Evolutionary conservation across 108 stramenopile species (phyloP).

Genomic region (Aureococcus anophagefferens): DNA sequence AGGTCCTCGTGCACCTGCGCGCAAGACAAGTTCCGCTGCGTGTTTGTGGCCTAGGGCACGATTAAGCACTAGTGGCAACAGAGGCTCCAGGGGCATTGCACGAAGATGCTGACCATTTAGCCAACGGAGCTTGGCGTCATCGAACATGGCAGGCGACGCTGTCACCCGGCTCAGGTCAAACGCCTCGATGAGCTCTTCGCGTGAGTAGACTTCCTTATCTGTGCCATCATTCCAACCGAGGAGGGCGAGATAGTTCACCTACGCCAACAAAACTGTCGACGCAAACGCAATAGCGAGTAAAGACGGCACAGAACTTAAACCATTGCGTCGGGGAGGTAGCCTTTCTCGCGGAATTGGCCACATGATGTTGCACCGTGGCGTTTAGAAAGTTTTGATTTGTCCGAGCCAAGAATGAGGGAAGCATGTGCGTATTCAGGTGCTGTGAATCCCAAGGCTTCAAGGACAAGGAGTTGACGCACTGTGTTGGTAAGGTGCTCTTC

Average conservation of each 20-base stretch:
- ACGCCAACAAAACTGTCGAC: no score
- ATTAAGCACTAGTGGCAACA: not conserved
- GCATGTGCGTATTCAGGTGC: slow-evolving; percentile 81
- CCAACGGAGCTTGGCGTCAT: slow-evolving; percentile 89
- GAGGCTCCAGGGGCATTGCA: slow-evolving; percentile 16
- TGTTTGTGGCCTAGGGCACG: slow-evolving; percentile 34
- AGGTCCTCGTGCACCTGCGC: slow-evolving; percentile 49
- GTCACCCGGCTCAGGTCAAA: slow-evolving; percentile 83
- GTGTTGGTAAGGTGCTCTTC: slow-evolving; percentile 97
- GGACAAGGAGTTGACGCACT: slow-evolving; percentile 68
- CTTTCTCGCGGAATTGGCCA: slow-evolving; percentile 83
- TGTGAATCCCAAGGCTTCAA: slow-evolving; percentile 30
- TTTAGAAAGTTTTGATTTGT: slow-evolving; percentile 89
- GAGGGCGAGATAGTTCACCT: slow-evolving; percentile 83
- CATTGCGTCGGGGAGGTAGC: slow-evolving; percentile 85
- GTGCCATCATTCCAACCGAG: slow-evolving; percentile 98
- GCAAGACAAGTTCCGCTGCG: slow-evolving; percentile 58
- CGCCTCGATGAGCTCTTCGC: slow-evolving; percentile 84
- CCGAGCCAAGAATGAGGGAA: slow-evolving; percentile 90
- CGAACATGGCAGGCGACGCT: slow-evolving; percentile 86
- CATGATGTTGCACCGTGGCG: slow-evolving; percentile 93
- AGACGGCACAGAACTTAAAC: no score
- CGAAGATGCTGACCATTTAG: slow-evolving; percentile 72
- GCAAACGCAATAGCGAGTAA: no score
- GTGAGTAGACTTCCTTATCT: slow-evolving; percentile 84